Base-by-base conservation (phyloP, 2,329 filamentous ascomycete genomes). In the Aspergillus sp. region DNA sequence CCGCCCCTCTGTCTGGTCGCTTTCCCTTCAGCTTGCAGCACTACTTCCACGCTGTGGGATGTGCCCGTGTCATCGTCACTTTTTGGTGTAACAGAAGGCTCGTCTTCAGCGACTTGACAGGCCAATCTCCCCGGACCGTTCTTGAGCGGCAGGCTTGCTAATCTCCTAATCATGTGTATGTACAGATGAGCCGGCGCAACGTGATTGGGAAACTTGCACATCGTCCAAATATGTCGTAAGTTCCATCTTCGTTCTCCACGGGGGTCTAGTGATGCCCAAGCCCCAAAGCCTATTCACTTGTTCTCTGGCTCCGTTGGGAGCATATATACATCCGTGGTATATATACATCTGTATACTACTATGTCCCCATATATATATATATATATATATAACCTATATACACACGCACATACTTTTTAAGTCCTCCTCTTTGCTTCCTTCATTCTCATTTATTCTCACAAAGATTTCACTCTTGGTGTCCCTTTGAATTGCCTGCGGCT, bases 211-310 rank as follows among this genome's bases (percentile, higher is more conserved):
- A 66, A 60, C 64, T 60, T 64, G 62, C 62, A 62, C 68, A 65
- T 69, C 66, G 59, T 70, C 69, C 68, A 73, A 73, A 64, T 62
- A 75, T 75, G 73, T 75, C 73, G 73, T 75, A 73, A 75, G 73
- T 75, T 64, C 39, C 62, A 62, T 57, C 44, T 52, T 60, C 59
- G 52, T 64, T 55, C 59, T 58, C 55, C 56, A 57, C 53, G 19
- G 27, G 27, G 31, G 44, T n/a, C 56, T 54, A 33, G 52, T 55
- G 52, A 35, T 55, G 53, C 53, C 53, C 37, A 49, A 44, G 27
- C 44, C 45, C 21, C 27, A 37, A 48, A 47, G 39, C 31, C 50
- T 52, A 44, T 44, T 54, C 50, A 31, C 37, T 39, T 53, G 27
- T 53, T 45, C 31, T 37, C 35, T 37, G 51, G 33, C 39, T 37